These are phyloP conservation scores for Domatiomyces catenatus DNA, from an alignment of 2,329 filamentous ascomycete species.

Conservation along the genomic window DNA sequence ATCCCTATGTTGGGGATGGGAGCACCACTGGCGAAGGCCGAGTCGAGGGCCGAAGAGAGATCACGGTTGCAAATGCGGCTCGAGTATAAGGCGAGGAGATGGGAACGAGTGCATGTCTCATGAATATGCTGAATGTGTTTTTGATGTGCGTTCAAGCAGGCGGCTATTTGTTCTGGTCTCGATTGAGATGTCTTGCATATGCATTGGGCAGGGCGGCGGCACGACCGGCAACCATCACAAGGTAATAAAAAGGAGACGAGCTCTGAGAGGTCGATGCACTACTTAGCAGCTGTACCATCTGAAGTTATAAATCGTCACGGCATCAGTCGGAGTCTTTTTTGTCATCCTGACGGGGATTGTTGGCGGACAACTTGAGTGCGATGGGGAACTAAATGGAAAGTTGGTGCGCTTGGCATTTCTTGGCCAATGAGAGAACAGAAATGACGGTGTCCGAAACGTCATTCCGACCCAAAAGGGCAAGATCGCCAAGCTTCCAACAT, in stretches of 20 bases:
- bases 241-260: background rate
- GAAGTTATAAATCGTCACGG: background rate
- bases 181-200: background rate
- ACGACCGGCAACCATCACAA: background rate
- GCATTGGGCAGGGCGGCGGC: background rate
- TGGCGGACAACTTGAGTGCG: too few species aligned
- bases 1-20: background rate
- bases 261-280: background rate
- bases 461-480: background rate
- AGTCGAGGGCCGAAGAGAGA: background rate
- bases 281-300: background rate
- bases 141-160: slow-evolving; percentile 10
- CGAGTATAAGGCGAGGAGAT: background rate
- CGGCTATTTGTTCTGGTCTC: slow-evolving; percentile 10
- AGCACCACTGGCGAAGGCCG: background rate
- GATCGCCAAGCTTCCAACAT: background rate
- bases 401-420: background rate
- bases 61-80: background rate
- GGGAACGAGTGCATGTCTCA: background rate
- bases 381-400: background rate
- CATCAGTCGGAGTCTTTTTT: background rate
- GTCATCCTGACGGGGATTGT: background rate
- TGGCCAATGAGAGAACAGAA: background rate
- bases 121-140: background rate
- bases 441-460: background rate